Base-by-base conservation (phyloP, 164 flowering plant genomes). In the Cinnamomum micranthum region DNA sequence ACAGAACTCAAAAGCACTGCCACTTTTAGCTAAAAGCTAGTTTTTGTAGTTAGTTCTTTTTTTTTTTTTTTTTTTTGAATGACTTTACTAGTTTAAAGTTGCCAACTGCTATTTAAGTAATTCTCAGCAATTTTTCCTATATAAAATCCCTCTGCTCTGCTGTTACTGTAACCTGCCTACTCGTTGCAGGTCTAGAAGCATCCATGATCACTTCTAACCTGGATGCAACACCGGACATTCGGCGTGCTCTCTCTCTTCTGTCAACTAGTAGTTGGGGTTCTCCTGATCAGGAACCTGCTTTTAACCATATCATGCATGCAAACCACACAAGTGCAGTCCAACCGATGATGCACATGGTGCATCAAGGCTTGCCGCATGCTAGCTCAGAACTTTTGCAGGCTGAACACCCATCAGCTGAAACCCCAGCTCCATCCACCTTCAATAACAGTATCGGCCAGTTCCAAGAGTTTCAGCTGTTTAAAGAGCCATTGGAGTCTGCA, bases 221-320 rank as follows among this genome's bases (percentile, higher is more conserved):
- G 80, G 85, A 81, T 67, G 80, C 86, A 59, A 73, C 89, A 19
- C 86, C 81, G 51, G 91, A 85, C 71, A 68, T 84, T 78, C 84
- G 80, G 60, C 87, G 91, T 90, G 98, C 98, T 93, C 96, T 90
- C 98, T 93, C 98, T 93, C 98, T 93, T 93, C 98, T 93, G 98
- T 93, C 98, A 93, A 88, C 77, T 14, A 79, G 76, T 76, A 78
- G 92, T 1, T 87, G 91, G 87, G 83, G 74, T 80, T 77, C 87
- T 31, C 15, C 66, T 28, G 78, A 85, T 19, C 47, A 35, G 47
- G 47, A 35, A 35, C 47, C 47, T 35, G 66, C 82, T 63, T 78
- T 78, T 1, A 68, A 75, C 76, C 80, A 81, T 62, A 70, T 79
- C 33, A 70, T 80, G 69, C 83, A 82, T 70, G 76, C 69, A 72